Percentiles rank a stretch among this genome's conserved stretches.
Conservation (phyloP, 169 alveolate species). For the Plasmodium gaboni region DNA sequence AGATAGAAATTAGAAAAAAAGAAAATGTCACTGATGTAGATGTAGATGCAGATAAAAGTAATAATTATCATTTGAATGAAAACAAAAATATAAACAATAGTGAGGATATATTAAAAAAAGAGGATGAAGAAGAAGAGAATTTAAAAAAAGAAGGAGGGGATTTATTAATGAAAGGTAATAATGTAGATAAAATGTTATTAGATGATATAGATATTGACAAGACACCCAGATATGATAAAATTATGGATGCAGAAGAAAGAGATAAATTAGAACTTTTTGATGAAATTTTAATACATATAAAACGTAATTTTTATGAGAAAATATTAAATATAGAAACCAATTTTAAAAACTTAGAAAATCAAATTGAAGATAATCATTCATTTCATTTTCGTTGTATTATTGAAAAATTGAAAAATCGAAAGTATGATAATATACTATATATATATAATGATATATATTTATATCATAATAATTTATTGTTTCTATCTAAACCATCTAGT, state of each 20-base stretch:
- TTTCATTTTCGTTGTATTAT: constrained; percentile 55
- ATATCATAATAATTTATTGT: constrained; percentile 46
- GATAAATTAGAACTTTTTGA: constrained; percentile 38
- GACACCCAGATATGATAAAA: not conserved
- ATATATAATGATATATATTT: constrained; percentile 55
- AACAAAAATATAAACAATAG: not conserved
- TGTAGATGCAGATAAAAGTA: not conserved
- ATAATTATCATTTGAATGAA: not conserved
- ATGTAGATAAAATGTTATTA: not conserved
- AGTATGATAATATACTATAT: constrained; percentile 30
- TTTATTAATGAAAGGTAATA: not conserved
- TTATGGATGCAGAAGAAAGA: constrained; percentile 1
- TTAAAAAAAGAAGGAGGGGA: not conserved
- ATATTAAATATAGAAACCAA: constrained; percentile 55
- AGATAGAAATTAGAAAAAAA: constrained; percentile 4
- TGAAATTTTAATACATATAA: constrained; percentile 30
- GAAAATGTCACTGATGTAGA: not conserved
- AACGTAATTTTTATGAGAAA: constrained; percentile 17
- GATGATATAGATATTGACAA: not conserved
- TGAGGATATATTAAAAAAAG: not conserved
- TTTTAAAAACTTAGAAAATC: constrained; percentile 60
- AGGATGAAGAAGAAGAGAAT: not conserved
- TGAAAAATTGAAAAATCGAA: constrained; percentile 38
- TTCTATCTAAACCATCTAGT: constrained; percentile 67
- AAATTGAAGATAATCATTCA: constrained; percentile 50